phyloP scores from a whole-genome alignment of 441 rosid genomes.

The Gossypium davidsonii region DNA sequence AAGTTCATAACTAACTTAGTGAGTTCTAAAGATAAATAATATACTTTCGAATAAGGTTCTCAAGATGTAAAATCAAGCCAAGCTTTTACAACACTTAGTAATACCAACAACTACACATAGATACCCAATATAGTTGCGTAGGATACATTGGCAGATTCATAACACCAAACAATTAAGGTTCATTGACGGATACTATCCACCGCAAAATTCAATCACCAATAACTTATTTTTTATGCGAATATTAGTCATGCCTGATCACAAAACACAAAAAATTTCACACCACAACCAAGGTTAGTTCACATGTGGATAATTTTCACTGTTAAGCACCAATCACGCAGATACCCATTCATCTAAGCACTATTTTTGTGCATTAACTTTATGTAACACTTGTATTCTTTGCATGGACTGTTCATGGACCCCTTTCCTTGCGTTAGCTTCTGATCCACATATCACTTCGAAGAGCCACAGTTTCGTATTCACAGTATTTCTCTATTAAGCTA shows the following conservation, averaged over 20 bases:
- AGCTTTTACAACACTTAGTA: too few species aligned
- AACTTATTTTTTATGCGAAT: background rate
- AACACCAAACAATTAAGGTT: too few species aligned
- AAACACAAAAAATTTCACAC: background rate
- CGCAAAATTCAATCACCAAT: background rate
- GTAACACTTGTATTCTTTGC: background rate
- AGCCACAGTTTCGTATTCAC: background rate
- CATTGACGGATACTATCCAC: too few species aligned
- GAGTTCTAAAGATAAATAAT: too few species aligned
- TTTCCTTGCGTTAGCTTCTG: too few species aligned
- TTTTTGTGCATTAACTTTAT: background rate
- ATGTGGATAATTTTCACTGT: background rate
- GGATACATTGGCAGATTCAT: too few species aligned
- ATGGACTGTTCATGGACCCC: background rate
- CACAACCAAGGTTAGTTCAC: background rate
- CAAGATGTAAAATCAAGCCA: too few species aligned
- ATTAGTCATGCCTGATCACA: background rate
- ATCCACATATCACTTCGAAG: background rate
- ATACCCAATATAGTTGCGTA: too few species aligned
- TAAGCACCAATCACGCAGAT: background rate
- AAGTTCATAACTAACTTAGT: too few species aligned
- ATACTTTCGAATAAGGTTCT: too few species aligned
- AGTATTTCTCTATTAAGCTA: background rate
- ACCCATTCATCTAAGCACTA: background rate
- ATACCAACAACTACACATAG: too few species aligned